Evolutionary conservation across 495 filamentous ascomycete genomes (phyloP).

Genomic region (Copromyces sp.): DNA sequence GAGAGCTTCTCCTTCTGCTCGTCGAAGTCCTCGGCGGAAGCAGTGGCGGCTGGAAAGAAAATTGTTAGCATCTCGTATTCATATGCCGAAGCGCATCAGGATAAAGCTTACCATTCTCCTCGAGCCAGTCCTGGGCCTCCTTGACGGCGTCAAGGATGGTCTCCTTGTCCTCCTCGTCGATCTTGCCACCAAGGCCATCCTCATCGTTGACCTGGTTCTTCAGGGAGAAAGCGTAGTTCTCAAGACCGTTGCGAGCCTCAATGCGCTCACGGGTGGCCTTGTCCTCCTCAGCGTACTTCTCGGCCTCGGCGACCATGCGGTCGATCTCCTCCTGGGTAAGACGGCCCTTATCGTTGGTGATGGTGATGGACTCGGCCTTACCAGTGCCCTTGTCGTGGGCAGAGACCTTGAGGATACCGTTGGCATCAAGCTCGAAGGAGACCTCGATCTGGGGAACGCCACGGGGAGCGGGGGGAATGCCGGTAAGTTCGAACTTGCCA

Average conservation of each 20-base stretch:
- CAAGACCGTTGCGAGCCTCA: slow-evolving; percentile 87
- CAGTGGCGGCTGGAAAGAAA: slow-evolving; percentile 49
- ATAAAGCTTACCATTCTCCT: slow-evolving; percentile 57
- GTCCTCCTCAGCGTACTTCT: slow-evolving; percentile 98
- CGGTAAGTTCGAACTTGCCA: slow-evolving; percentile 95
- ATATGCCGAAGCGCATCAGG: background rate
- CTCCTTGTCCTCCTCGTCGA: slow-evolving; percentile 98
- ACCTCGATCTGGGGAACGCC: slow-evolving; percentile 98
- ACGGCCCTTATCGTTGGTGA: slow-evolving; percentile 97
- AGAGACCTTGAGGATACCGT: slow-evolving; percentile 93
- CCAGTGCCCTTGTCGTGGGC: slow-evolving; percentile 95
- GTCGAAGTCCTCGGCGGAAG: slow-evolving; percentile 87
- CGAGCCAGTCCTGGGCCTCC: slow-evolving; percentile 94
- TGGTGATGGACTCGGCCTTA: slow-evolving; percentile 92
- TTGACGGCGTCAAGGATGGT: slow-evolving; percentile 92
- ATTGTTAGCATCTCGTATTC: slow-evolving; percentile 11
- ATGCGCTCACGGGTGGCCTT: slow-evolving; percentile 93
- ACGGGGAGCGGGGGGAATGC: slow-evolving; percentile 88
- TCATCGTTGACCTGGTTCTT: slow-evolving; percentile 99
- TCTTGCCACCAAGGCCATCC: slow-evolving; percentile 94
- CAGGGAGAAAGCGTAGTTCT: slow-evolving; percentile 93
- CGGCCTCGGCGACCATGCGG: slow-evolving; percentile 93
- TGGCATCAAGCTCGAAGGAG: slow-evolving; percentile 94
- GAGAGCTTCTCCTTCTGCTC: slow-evolving; percentile 99
- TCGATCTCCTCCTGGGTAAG: slow-evolving; percentile 94